Evolutionary conservation across 2,329 filamentous ascomycete genomes (phyloP).

Genomic region (Fusarium irregulare): DNA sequence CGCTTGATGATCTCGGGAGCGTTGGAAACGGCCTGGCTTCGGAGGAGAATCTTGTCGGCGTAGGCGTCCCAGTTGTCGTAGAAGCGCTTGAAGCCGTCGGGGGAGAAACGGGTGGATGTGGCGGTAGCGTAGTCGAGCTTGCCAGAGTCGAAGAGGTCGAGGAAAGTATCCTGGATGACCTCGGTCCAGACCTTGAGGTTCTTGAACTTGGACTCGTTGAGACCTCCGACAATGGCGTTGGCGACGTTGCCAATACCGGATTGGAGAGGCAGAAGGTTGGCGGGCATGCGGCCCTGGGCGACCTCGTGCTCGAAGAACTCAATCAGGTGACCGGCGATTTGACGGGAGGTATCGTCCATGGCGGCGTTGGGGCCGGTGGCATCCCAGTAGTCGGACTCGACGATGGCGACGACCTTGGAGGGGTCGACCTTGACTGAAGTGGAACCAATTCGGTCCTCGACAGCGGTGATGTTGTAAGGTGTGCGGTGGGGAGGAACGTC

Average conservation of each 20-base stretch:
- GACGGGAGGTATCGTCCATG: conserved; percentile 76
- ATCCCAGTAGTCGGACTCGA: conserved; percentile 88
- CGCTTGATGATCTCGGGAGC: conserved; percentile 90
- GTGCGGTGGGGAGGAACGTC: conserved; percentile 83
- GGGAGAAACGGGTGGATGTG: conserved; percentile 90
- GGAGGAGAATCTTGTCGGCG: conserved; percentile 83
- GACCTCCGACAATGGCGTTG: conserved; percentile 88
- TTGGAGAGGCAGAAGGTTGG: conserved; percentile 82
- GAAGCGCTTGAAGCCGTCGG: conserved; percentile 90
- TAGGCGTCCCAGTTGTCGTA: conserved; percentile 87
- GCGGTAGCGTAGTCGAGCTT: conserved; percentile 90
- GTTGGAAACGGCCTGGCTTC: conserved; percentile 90
- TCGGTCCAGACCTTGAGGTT: conserved; percentile 95
- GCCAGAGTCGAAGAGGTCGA: conserved; percentile 90
- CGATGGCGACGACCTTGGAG: conserved; percentile 83
- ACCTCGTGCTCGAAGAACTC: conserved; percentile 89
- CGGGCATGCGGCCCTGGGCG: conserved; percentile 77
- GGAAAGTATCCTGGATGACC: conserved; percentile 91
- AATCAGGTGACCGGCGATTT: conserved; percentile 83
- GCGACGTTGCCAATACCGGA: conserved; percentile 94
- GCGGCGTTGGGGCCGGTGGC: conserved; percentile 78
- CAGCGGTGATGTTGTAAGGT: conserved; percentile 85
- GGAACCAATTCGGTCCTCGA: conserved; percentile 87
- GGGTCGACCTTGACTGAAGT: conserved; percentile 86
- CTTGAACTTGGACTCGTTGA: conserved; percentile 83